Base-by-base conservation (phyloP, 225 moss, liverwort and hornwort genomes). In the Takakia lepidozioides region DNA sequence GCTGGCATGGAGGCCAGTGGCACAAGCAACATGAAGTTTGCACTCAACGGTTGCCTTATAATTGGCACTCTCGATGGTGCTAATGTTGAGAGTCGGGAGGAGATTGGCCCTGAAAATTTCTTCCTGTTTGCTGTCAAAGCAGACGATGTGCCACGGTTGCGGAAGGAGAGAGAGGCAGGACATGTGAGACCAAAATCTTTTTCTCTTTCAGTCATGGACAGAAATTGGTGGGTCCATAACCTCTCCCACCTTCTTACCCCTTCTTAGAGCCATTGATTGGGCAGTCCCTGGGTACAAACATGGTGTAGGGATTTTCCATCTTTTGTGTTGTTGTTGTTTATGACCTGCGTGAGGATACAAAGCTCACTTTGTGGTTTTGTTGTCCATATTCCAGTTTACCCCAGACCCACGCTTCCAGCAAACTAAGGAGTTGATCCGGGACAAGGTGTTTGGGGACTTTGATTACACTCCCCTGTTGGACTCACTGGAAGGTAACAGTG, bases 21-120 rank as follows among this genome's bases (percentile, higher is more conserved):
- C 58, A 92, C 92, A 56, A 71, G 92, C 64, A 92, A 92, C 49
- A 92, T 92, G 92, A 92, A 92, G 41, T 85, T 75, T 22, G 84
- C 92, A 16, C 82, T 92, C 84, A 92, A 92, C 40, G 87, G 92
- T 53, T 85, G 92, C 63, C 70, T 92, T 49, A 58, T 92, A 40
- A 48, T 92, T 72, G 82, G 76, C 53, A 61, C 84, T 23, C 65
- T 82, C 61, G 87, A 84, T 54, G 92, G 92, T 43, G 78, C 92
- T 43, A 92, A 87, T 56, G 69, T 87, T 43, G 92, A 92, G 57
- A 82, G 87, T 27, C 71, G 56, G 51, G 55, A 73, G 54, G 87
- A 84, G 54, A 85, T 92, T 50, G 92, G 87, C 21, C 62, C 67
- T 43, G 72, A 85, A 32, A 92, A 92, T 45, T 77, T 88, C 63